Conservation (phyloP, 1,284 basidiomycete genomes). For the Ceratobasidium sp. region DNA sequence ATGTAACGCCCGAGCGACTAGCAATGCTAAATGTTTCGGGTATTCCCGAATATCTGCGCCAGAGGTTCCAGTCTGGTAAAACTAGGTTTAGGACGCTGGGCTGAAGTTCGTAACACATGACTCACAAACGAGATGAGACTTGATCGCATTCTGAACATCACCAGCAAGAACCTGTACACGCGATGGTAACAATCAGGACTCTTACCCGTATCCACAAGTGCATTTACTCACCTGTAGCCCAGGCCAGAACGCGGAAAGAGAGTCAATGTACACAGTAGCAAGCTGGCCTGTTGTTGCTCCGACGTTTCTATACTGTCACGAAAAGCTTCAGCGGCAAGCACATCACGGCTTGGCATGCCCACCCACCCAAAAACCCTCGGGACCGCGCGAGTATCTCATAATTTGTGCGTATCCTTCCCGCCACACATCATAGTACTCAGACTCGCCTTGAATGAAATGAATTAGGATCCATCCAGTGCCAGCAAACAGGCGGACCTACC, state of each 20-base stretch:
- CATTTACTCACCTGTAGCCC: conserved; percentile 59
- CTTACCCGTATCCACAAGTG: background rate
- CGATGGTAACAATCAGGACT: conserved; percentile 54
- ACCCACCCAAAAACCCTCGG: conserved; percentile 85
- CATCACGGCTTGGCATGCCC: conserved; percentile 11
- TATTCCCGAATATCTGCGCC: conserved; percentile 81
- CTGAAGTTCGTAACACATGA: conserved; percentile 30
- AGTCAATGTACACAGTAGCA: conserved; percentile 76
- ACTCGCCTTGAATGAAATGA: conserved; percentile 66
- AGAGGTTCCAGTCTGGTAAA: conserved; percentile 81
- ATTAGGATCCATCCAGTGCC: background rate
- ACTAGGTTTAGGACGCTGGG: background rate
- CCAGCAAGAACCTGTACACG: conserved; percentile 80
- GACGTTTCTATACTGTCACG: conserved; percentile 73
- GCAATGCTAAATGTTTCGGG: conserved; percentile 90
- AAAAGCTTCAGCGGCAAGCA: background rate
- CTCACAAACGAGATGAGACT: conserved; percentile 80
- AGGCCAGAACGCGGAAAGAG: conserved; percentile 86
- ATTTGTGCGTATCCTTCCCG: conserved; percentile 82
- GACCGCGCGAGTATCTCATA: conserved; percentile 81
- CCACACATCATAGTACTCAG: conserved; percentile 90
- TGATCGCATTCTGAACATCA: conserved; percentile 87
- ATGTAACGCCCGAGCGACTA: conserved; percentile 72
- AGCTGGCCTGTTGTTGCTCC: conserved; percentile 77
- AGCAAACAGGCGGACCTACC: conserved; percentile 56